Conservation (phyloP, 2,329 filamentous ascomycete species). For the Fusarium cyanostomum region DNA sequence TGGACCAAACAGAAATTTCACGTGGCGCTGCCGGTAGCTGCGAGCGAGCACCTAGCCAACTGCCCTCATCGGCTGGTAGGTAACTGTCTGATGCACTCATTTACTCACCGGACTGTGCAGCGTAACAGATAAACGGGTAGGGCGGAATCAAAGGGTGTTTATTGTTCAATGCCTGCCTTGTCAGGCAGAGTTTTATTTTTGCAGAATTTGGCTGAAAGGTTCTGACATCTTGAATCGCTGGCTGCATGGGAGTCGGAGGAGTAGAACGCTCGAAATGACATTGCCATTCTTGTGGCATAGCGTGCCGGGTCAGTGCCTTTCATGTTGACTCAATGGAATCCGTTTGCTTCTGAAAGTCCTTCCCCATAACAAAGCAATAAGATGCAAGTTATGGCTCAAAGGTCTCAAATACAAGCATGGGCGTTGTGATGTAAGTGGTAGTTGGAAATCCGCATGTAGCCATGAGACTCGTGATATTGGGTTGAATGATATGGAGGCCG, state of each 20-base stretch:
- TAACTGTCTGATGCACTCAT: background rate
- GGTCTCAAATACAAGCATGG: background rate
- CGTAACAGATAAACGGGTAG: background rate
- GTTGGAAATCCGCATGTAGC: background rate
- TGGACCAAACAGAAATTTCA: slow-evolving; percentile 21
- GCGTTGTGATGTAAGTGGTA: background rate
- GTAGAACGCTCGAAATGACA: too few relatives aligned
- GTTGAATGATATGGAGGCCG: background rate
- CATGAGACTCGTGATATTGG: background rate
- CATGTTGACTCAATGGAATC: background rate
- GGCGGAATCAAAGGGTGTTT: background rate
- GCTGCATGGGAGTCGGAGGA: too few relatives aligned
- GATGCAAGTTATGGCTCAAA: background rate
- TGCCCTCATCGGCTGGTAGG: background rate
- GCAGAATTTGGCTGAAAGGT: too few relatives aligned
- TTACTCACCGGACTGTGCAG: background rate
- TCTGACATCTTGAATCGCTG: too few relatives aligned
- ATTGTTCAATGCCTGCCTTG: background rate
- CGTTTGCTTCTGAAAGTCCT: background rate
- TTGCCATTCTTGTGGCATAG: too few relatives aligned
- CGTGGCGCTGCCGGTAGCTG: slow-evolving; percentile 24
- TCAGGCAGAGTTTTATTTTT: too few relatives aligned
- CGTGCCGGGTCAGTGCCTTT: background rate
- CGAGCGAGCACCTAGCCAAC: slow-evolving; percentile 7
- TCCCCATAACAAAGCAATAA: too few relatives aligned